Conservation (phyloP, 2,329 filamentous ascomycete genomes). For the Ophiostoma tasmaniense region DNA sequence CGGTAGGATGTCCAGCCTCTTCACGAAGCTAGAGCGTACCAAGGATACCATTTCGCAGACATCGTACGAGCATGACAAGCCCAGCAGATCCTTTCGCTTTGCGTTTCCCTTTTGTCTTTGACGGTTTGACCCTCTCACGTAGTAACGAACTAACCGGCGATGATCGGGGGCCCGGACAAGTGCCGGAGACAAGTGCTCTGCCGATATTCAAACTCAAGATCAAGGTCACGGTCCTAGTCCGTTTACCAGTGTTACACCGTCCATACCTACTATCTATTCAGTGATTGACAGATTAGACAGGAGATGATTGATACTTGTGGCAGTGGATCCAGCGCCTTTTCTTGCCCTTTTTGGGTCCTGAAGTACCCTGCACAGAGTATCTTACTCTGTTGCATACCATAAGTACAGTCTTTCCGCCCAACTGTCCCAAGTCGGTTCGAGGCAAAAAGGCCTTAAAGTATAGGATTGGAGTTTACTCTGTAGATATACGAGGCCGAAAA, state of each 20-base stretch:
- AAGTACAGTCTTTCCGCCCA: not conserved
- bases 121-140: not conserved
- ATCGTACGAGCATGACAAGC: not conserved
- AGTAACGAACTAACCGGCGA: not conserved
- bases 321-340: conserved; percentile 2
- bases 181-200: not conserved
- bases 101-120: not conserved
- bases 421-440: not conserved
- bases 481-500: not conserved
- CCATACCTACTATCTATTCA: not conserved
- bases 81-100: not conserved
- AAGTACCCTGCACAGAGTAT: not conserved
- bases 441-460: not conserved
- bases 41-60: not conserved
- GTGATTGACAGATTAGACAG: not conserved
- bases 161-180: not conserved
- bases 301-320: not conserved
- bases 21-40: not conserved
- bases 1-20: not conserved
- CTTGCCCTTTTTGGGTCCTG: not conserved
- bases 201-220: not conserved
- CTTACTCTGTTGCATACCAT: not conserved
- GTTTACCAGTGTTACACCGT: not conserved
- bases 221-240: not conserved
- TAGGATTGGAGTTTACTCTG: not conserved